Percentiles rank a stretch among this genome's conserved stretches.
phyloP scores from a whole-genome alignment of 2,329 filamentous ascomycete genomes.

The Fusarium anguioides region DNA sequence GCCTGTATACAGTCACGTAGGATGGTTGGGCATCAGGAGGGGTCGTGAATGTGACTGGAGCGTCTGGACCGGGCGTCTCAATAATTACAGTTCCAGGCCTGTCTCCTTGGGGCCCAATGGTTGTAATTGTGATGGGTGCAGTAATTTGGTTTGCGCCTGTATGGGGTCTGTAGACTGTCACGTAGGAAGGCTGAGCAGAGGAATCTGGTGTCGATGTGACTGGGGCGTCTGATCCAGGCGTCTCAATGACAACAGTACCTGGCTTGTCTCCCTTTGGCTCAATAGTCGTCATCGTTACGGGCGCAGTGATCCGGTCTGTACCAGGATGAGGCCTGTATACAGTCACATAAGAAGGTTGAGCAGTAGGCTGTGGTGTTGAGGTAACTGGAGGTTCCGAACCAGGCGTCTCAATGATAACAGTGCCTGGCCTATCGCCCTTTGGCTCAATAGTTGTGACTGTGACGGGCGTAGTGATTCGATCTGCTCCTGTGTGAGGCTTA shows the following conservation, averaged over 20 bases:
- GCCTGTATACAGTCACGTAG: conserved; percentile 12
- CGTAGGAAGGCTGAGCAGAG: conserved; percentile 10
- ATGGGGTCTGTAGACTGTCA: conserved; percentile 2
- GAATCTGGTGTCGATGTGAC: neutral
- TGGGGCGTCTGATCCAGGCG: neutral
- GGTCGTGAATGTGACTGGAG: neutral
- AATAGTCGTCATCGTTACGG: conserved; percentile 4
- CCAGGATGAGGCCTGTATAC: conserved; percentile 6
- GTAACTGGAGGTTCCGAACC: neutral
- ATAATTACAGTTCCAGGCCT: conserved; percentile 22
- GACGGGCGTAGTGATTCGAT: neutral
- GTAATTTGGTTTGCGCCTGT: neutral
- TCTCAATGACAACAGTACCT: conserved; percentile 21
- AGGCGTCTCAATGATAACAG: conserved; percentile 24
- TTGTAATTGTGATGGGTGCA: neutral
- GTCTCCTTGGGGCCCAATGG: neutral
- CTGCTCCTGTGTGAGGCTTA: neutral
- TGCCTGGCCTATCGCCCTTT: conserved; percentile 8
- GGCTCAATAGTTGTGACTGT: conserved; percentile 10
- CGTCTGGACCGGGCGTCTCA: conserved; percentile 12
- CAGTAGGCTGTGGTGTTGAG: neutral
- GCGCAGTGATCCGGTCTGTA: neutral
- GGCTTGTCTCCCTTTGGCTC: neutral
- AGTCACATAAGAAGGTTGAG: conserved; percentile 10
- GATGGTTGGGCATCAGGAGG: neutral